A percentile compares a stretch with the other conserved stretches of the same genome.
Conservation (phyloP, 2,329 filamentous ascomycete species). For the Diaporthe destruens region DNA sequence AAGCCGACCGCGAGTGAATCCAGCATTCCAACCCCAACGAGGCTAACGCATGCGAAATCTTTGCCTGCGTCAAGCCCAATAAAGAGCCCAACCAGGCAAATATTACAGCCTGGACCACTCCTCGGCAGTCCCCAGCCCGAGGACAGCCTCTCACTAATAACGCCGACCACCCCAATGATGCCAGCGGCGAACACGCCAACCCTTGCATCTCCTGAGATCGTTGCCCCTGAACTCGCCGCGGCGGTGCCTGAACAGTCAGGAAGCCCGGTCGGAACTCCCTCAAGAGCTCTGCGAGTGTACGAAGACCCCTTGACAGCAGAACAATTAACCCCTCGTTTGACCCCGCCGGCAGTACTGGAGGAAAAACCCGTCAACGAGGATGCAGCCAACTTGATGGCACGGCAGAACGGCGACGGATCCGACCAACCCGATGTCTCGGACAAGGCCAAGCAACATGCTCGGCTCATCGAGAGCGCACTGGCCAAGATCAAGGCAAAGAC, state of each 20-base stretch:
- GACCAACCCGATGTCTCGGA: slow-evolving; percentile 56
- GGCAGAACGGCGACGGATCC: slow-evolving; percentile 42
- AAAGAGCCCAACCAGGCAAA: slow-evolving; percentile 52
- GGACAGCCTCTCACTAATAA: slow-evolving; percentile 67
- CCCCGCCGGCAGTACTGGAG: slow-evolving; percentile 66
- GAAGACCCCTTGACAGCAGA: slow-evolving; percentile 71
- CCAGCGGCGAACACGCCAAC: slow-evolving; percentile 15
- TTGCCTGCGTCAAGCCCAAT: slow-evolving; percentile 54
- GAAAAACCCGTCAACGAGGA: slow-evolving; percentile 73
- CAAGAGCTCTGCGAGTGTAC: slow-evolving; percentile 66
- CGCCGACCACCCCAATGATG: slow-evolving; percentile 58
- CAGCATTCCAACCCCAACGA: slow-evolving; percentile 60
- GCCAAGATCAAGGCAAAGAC: slow-evolving; percentile 77
- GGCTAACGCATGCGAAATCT: slow-evolving; percentile 50
- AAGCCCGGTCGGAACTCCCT: slow-evolving; percentile 47
- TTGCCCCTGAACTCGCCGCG: slow-evolving; percentile 34
- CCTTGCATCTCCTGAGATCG: slow-evolving; percentile 37
- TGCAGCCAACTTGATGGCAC: slow-evolving; percentile 50
- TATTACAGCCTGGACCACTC: slow-evolving; percentile 35
- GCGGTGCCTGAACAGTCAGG: slow-evolving; percentile 27
- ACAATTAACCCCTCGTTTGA: slow-evolving; percentile 49
- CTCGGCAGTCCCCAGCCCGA: slow-evolving; percentile 61
- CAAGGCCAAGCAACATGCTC: slow-evolving; percentile 67
- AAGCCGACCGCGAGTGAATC: slow-evolving; percentile 64
- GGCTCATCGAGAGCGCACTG: slow-evolving; percentile 80